These are phyloP conservation scores for Rhizoctonia solani DNA, from an alignment of 1,284 basidiomycete species.

Conservation along the genomic window DNA sequence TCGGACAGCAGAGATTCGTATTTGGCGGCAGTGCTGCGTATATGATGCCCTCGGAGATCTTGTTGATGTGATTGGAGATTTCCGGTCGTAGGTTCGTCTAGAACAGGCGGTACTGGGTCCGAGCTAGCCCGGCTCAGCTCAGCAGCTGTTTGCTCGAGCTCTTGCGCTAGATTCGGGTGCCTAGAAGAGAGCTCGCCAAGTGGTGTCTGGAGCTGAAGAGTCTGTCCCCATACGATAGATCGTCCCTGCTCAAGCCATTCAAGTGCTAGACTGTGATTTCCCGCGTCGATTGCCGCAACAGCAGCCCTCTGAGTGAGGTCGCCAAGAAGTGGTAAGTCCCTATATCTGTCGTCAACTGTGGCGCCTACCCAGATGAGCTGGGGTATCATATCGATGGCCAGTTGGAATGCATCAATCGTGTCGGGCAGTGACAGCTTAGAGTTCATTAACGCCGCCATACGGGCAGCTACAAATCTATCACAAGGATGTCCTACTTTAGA, in stretches of 20 bases:
- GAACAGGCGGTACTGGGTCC: no score
- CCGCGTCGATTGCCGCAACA: neutral
- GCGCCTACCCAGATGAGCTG: neutral
- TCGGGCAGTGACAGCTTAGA: neutral
- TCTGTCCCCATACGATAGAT: neutral
- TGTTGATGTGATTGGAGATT: no score
- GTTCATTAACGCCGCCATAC: neutral
- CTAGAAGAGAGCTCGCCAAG: neutral
- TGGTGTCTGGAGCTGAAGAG: neutral
- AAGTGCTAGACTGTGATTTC: neutral
- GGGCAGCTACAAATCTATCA: neutral
- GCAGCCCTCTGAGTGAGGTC: neutral
- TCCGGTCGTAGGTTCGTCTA: no score
- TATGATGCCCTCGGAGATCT: no score
- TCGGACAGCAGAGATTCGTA: conserved; percentile 37
- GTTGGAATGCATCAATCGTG: neutral
- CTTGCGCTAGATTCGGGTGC: neutral
- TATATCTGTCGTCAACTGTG: neutral
- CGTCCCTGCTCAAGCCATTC: neutral
- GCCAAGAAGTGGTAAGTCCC: neutral
- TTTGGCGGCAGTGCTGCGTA: conserved; percentile 32
- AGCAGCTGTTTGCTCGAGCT: neutral
- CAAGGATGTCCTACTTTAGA: no score
- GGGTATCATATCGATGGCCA: conserved; percentile 3
- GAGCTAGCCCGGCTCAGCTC: neutral